Conservation (phyloP, 768 basidiomycete genomes). For the Pisolithus marmoratus region DNA sequence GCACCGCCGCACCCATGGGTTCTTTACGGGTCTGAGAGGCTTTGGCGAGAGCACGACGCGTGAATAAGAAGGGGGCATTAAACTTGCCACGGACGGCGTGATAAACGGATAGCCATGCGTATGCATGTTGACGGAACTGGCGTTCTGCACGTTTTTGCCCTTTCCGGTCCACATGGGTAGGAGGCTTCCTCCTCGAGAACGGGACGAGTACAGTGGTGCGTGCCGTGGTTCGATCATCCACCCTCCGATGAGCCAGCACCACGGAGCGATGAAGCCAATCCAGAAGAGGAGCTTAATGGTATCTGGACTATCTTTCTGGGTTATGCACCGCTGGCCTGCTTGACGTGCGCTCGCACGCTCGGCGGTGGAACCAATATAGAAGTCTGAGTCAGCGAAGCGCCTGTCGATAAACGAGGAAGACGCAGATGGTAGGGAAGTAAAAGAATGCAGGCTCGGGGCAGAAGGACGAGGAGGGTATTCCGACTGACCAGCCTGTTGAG, state of each 20-base stretch:
- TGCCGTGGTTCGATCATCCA: slow-evolving; percentile 49
- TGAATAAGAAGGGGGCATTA: slow-evolving; percentile 23
- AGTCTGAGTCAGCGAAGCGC: slow-evolving; percentile 42
- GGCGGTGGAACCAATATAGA: slow-evolving; percentile 31
- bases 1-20: slow-evolving; percentile 40
- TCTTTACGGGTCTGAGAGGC: slow-evolving; percentile 16
- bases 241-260: slow-evolving; percentile 73
- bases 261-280: slow-evolving; percentile 66
- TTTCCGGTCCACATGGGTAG: slow-evolving; percentile 29
- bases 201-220: slow-evolving; percentile 20
- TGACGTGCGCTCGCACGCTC: slow-evolving; percentile 26
- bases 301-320: slow-evolving; percentile 11
- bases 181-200: slow-evolving; percentile 35
- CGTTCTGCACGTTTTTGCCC: slow-evolving; percentile 37
- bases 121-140: slow-evolving; percentile 39
- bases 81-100: slow-evolving; percentile 38
- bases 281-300: slow-evolving; percentile 63
- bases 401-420: slow-evolving; percentile 49
- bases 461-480: slow-evolving; percentile 14
- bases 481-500: slow-evolving; percentile 11
- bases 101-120: slow-evolving; percentile 53
- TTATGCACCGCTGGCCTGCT: slow-evolving; percentile 10
- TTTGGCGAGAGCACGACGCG: slow-evolving; percentile 15
- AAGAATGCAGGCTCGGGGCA: slow-evolving; percentile 24
- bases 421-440: slow-evolving; percentile 25